phyloP scores from a whole-genome alignment of 2,329 filamentous ascomycete genomes.

The Alternaria solani region DNA sequence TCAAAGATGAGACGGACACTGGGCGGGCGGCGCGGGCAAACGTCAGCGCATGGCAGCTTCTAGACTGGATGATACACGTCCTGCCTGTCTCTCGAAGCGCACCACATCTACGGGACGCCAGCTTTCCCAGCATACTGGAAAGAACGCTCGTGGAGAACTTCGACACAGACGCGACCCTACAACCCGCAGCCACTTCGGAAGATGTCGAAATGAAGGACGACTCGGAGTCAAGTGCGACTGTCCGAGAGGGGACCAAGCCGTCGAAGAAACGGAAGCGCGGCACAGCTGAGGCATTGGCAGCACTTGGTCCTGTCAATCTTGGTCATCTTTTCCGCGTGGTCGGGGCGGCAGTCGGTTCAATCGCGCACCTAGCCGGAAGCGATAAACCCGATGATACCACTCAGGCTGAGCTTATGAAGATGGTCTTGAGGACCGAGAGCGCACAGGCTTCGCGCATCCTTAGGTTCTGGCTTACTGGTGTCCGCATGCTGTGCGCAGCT shows the following conservation, averaged over 20 bases:
- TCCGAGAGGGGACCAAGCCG: constrained; percentile 31
- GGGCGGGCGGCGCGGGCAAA: constrained; percentile 53
- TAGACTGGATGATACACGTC: constrained; percentile 68
- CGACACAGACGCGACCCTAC: constrained; percentile 18
- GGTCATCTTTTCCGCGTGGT: constrained; percentile 36
- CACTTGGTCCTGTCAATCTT: constrained; percentile 20
- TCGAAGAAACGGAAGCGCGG: constrained; percentile 50
- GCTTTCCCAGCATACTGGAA: constrained; percentile 72
- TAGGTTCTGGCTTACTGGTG: constrained; percentile 45
- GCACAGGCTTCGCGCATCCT: constrained; percentile 48
- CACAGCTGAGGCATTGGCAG: constrained; percentile 21
- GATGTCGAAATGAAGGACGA: constrained; percentile 24
- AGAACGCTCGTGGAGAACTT: constrained; percentile 68
- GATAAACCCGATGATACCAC: constrained; percentile 28
- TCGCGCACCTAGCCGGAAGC: constrained; percentile 27
- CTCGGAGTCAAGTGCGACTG: constrained; percentile 42
- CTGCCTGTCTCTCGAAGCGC: constrained; percentile 75
- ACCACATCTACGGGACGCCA: constrained; percentile 73
- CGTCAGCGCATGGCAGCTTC: constrained; percentile 64
- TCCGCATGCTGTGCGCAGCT: constrained; percentile 24
- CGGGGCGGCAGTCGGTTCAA: constrained; percentile 28
- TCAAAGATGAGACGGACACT: constrained; percentile 55
- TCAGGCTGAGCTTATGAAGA: constrained; percentile 47
- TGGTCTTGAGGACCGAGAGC: constrained; percentile 45
- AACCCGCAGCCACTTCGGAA: constrained; percentile 8